Evolutionary conservation across 345 rosid genomes (phyloP).

Genomic region (Aegle marmelos): DNA sequence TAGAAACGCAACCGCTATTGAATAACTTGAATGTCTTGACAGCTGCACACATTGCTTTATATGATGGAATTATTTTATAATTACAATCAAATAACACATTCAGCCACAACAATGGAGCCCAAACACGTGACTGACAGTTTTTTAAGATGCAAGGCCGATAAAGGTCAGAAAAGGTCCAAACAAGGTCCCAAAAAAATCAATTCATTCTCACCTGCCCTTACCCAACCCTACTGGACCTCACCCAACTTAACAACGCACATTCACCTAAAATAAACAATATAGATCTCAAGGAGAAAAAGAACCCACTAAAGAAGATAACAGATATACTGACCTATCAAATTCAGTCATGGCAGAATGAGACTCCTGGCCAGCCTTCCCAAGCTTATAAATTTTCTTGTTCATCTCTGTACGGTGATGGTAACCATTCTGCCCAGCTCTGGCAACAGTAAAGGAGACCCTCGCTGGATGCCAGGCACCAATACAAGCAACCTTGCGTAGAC

Average conservation of each 20-base stretch:
- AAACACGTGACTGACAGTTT: background rate
- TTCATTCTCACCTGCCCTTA: no score
- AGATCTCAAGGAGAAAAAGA: background rate
- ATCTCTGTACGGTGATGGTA: slow-evolving; percentile 89
- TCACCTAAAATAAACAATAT: background rate
- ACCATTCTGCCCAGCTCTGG: slow-evolving; percentile 95
- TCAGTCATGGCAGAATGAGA: slow-evolving; percentile 73
- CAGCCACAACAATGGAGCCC: background rate
- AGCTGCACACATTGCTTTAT: no score
- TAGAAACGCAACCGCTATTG: background rate
- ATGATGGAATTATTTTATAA: no score
- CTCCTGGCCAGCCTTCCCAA: slow-evolving; percentile 82
- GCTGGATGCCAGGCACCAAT: slow-evolving; percentile 99
- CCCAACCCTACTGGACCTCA: no score
- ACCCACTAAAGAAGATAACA: background rate
- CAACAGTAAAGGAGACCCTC: slow-evolving; percentile 92
- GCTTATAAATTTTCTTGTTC: slow-evolving; percentile 85
- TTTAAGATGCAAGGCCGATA: background rate
- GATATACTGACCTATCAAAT: slow-evolving; percentile 57
- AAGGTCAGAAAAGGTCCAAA: background rate
- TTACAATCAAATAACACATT: no score
- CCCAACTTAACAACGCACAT: no score
- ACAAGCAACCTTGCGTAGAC: slow-evolving; percentile 96
- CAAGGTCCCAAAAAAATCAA: no score
- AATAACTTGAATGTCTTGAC: no score